These are phyloP conservation scores for Microbotryum lychnidis-dioicae DNA, from an alignment of 1,284 basidiomycete genomes.

Conservation along the genomic window DNA sequence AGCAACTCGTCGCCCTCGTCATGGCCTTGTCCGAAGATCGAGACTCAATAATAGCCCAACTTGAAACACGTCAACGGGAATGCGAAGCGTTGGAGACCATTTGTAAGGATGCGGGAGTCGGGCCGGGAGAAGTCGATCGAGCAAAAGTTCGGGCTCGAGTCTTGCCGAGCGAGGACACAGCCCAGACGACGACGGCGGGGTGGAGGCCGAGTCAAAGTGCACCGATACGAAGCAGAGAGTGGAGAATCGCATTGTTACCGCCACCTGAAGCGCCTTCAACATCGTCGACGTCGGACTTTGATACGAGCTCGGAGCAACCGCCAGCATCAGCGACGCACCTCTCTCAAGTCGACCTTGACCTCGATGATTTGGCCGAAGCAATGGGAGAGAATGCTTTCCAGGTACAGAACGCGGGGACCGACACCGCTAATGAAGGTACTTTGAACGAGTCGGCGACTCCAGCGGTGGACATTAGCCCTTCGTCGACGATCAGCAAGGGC, in stretches of 20 bases:
- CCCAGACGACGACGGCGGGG: not conserved
- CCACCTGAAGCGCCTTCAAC: not conserved
- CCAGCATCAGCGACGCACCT: not conserved
- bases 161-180: not conserved
- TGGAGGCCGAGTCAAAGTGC: not conserved
- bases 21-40: conserved; percentile 13
- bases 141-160: conserved; percentile 15
- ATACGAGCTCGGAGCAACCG: not conserved
- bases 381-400: conserved; percentile 29
- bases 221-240: conserved; percentile 5
- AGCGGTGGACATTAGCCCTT: not conserved
- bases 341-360: conserved; percentile 22
- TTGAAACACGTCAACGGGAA: conserved; percentile 1
- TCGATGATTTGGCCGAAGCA: conserved; percentile 27
- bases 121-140: conserved; percentile 20
- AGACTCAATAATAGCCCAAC: not conserved
- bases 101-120: conserved; percentile 3
- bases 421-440: not conserved
- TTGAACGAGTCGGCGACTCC: not conserved
- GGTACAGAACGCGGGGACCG: conserved; percentile 1
- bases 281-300: not conserved
- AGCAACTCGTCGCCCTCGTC: conserved; percentile 23
- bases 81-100: conserved; percentile 18
- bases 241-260: conserved; percentile 8
- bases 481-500: not conserved